Conservation (phyloP, 164 flowering plant species). For the Stephania yunnanensis region DNA sequence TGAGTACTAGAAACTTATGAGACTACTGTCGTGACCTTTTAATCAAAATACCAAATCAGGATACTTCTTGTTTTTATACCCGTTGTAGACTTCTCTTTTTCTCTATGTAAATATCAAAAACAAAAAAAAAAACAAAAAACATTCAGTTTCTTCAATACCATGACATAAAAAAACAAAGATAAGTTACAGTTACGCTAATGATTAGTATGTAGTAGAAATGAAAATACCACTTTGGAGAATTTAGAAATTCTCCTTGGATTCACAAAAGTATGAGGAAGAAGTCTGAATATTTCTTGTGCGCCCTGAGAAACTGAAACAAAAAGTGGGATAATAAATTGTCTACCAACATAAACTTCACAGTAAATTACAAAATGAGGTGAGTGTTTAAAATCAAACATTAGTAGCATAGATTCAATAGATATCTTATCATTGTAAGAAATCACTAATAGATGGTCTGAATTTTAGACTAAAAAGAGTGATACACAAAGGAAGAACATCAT, state of each 20-base stretch:
- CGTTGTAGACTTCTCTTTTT: too few relatives aligned
- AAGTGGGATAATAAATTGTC: constrained; percentile 3
- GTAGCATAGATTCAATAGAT: background rate
- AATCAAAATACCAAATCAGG: background rate
- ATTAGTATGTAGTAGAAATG: background rate
- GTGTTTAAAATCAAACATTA: background rate
- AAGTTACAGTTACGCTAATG: background rate
- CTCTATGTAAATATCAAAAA: too few relatives aligned
- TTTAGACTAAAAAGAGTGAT: background rate
- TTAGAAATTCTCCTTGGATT: constrained; percentile 73
- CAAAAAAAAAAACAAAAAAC: too few relatives aligned
- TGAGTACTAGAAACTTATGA: background rate
- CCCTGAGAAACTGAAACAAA: constrained; percentile 71
- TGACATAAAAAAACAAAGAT: background rate
- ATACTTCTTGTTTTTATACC: background rate
- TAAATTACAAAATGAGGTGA: background rate
- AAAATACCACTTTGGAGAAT: constrained; percentile 45
- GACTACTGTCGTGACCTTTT: background rate
- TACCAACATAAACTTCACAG: background rate
- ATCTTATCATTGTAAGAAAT: background rate
- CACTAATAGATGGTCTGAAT: background rate
- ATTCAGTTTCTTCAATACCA: background rate
- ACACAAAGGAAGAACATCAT: background rate
- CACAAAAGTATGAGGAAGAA: constrained; percentile 75
- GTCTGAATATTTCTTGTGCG: constrained; percentile 48